A percentile compares a stretch with the other conserved stretches of the same genome.
Conservation (phyloP, 257 asterid species). For the Ligustrum vulgare region DNA sequence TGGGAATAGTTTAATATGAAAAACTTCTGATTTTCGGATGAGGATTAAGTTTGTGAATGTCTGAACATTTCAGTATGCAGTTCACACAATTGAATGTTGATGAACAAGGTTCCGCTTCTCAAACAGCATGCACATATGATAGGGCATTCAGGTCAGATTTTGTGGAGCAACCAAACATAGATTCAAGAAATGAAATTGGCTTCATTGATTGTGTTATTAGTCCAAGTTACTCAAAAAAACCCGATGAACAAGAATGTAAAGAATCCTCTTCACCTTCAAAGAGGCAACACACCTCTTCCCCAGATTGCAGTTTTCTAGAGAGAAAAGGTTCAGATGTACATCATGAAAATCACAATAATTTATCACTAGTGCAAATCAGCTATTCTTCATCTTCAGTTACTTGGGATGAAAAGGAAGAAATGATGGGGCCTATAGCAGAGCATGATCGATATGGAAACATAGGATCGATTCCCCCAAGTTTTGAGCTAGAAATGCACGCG, state of each 20-base stretch:
- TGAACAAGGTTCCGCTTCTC: slow-evolving; percentile 55
- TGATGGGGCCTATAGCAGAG: slow-evolving; percentile 33
- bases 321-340: slow-evolving; percentile 43
- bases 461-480: slow-evolving; percentile 37
- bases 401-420: slow-evolving; percentile 59
- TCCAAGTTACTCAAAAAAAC: slow-evolving; percentile 52
- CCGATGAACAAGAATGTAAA: slow-evolving; percentile 55
- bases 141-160: slow-evolving; percentile 48
- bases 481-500: slow-evolving; percentile 32
- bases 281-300: slow-evolving; percentile 47
- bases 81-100: slow-evolving; percentile 44
- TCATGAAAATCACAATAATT: slow-evolving; percentile 41
- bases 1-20: not conserved
- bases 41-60: slow-evolving; percentile 19
- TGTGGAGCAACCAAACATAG: slow-evolving; percentile 48
- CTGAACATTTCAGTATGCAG: slow-evolving; percentile 48
- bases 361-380: slow-evolving; percentile 50
- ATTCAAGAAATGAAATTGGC: slow-evolving; percentile 54
- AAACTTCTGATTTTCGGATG: slow-evolving; percentile 2
- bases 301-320: slow-evolving; percentile 45
- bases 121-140: slow-evolving; percentile 49
- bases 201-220: slow-evolving; percentile 46
- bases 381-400: slow-evolving; percentile 52
- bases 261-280: slow-evolving; percentile 51
- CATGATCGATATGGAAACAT: slow-evolving; percentile 30